Percentiles rank a stretch among this genome's conserved stretches.
Evolutionary conservation across 225 moss, liverwort and hornwort species (phyloP).

Genomic region (Climacium dendroides): DNA sequence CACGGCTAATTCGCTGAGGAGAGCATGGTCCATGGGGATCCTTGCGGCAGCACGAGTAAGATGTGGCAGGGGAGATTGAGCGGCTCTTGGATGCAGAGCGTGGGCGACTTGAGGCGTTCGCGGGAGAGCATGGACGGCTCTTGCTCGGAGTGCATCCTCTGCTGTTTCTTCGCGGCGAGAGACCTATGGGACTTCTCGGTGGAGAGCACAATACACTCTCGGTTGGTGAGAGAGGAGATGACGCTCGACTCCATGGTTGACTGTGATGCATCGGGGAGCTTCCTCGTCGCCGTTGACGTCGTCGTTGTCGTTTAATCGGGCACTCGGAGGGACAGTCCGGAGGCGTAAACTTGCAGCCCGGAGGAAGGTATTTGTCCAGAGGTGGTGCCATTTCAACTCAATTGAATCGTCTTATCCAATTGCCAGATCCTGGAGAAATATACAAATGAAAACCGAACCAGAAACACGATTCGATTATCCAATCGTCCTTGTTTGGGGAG

Average conservation of each 20-base stretch:
- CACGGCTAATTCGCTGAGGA: neutral
- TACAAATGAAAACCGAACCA: neutral
- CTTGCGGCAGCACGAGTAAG: neutral
- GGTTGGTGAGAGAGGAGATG: neutral
- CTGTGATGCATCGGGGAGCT: neutral
- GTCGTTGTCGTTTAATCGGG: neutral
- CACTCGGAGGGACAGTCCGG: neutral
- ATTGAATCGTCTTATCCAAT: neutral
- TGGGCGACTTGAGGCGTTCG: neutral
- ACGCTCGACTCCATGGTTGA: neutral
- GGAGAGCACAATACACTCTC: neutral
- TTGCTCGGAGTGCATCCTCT: neutral
- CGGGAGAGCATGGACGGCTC: neutral
- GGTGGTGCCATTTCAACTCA: neutral
- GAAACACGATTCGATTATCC: neutral
- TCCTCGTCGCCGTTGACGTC: neutral
- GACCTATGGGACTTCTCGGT: neutral
- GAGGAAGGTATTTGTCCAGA: slow-evolving; percentile 17
- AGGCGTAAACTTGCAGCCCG: neutral
- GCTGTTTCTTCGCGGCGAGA: neutral
- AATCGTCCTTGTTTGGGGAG: neutral
- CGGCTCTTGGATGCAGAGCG: neutral
- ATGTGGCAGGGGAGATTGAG: neutral
- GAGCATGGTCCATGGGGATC: neutral
- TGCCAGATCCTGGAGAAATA: neutral